These are phyloP conservation scores for Plantago ovata DNA, from an alignment of 257 asterid genomes.

Conservation along the genomic window DNA sequence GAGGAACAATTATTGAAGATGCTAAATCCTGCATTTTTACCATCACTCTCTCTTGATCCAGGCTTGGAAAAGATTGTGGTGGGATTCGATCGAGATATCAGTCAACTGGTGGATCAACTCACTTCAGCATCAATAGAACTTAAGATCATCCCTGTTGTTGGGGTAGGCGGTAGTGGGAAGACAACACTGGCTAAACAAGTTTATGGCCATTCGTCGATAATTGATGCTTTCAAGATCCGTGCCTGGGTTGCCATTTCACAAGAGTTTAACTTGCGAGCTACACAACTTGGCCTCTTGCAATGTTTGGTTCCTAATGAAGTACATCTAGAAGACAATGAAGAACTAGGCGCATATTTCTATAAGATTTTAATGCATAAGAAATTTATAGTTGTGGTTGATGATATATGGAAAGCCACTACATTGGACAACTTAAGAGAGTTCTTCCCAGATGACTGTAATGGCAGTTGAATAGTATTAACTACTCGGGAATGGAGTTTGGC, in stretches of 20 bases:
- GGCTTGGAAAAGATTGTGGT: neutral
- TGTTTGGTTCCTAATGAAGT: neutral
- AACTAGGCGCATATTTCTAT: neutral
- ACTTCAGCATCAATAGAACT: neutral
- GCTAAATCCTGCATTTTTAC: neutral
- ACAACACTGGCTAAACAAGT: neutral
- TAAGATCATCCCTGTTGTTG: neutral
- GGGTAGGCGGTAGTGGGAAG: constrained; percentile 1
- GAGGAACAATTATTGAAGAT: neutral
- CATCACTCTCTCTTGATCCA: neutral
- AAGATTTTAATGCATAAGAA: neutral
- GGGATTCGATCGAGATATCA: neutral
- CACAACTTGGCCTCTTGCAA: neutral
- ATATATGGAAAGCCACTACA: constrained; percentile 1
- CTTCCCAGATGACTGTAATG: neutral
- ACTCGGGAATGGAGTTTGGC: neutral
- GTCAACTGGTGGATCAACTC: neutral
- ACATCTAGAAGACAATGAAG: neutral
- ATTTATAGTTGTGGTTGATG: constrained; percentile 2
- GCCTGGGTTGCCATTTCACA: neutral
- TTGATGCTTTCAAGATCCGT: neutral
- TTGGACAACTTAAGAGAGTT: neutral
- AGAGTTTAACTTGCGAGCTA: neutral
- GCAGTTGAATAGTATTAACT: neutral
- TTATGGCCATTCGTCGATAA: neutral